A percentile compares a stretch with the other conserved stretches of the same genome.
phyloP scores from a whole-genome alignment of 1,284 basidiomycete species.

The Microbotryum lychnidis-dioicae region DNA sequence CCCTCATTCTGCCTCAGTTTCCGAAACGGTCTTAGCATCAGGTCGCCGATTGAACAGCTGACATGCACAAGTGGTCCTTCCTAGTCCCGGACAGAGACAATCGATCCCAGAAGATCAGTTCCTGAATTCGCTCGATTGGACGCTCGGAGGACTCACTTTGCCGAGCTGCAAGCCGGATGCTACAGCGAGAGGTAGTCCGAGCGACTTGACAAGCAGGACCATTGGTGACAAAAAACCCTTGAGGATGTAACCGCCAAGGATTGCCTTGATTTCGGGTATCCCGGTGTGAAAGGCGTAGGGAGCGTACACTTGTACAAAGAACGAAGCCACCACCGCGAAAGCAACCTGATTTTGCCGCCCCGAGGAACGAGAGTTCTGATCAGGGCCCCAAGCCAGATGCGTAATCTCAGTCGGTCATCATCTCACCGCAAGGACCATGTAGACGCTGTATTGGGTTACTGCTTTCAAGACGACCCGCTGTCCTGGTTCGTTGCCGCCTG shows the following conservation, averaged over 20 bases:
- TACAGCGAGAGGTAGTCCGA: constrained; percentile 82
- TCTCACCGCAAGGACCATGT: constrained; percentile 68
- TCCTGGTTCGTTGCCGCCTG: constrained; percentile 4
- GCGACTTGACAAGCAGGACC: constrained; percentile 78
- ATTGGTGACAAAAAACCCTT: constrained; percentile 60
- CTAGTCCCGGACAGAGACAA: constrained; percentile 45
- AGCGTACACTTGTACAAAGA: constrained; percentile 46
- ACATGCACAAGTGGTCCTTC: constrained; percentile 97
- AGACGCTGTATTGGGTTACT: constrained; percentile 55
- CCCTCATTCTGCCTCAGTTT: constrained; percentile 55
- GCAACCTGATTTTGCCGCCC: constrained; percentile 47
- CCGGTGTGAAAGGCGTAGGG: constrained; percentile 73
- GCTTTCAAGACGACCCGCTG: constrained; percentile 23
- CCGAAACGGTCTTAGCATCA: constrained; percentile 70
- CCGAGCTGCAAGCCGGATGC: constrained; percentile 81
- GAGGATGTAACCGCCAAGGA: constrained; percentile 94
- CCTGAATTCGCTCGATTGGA: constrained; percentile 13
- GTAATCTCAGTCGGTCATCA: background rate
- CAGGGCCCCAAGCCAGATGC: background rate
- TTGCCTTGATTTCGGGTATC: constrained; percentile 94
- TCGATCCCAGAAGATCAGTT: constrained; percentile 16
- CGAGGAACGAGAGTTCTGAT: background rate
- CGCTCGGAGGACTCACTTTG: constrained; percentile 46
- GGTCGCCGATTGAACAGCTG: constrained; percentile 87
- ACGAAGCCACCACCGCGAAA: constrained; percentile 62